Evolutionary conservation across 495 filamentous ascomycete species (phyloP).

Genomic region (Penicillium fimorum): DNA sequence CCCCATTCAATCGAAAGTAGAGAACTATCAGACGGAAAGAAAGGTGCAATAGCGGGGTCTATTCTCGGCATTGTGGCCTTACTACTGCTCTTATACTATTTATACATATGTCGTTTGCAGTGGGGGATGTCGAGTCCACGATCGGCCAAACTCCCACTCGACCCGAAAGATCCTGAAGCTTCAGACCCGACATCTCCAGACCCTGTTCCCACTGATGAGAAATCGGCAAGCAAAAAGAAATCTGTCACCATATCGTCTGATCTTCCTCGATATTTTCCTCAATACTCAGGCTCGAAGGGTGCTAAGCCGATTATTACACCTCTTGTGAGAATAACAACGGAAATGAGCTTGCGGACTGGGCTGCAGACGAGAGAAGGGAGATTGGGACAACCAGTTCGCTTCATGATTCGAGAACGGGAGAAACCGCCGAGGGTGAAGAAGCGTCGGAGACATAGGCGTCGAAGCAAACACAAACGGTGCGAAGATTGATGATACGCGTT

Average conservation of each 20-base stretch:
- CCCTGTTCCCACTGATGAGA: not conserved
- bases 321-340: not conserved
- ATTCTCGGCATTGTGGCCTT: not conserved
- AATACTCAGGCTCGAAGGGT: not conserved
- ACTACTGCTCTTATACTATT: not conserved
- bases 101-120: not conserved
- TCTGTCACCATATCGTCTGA: slow-evolving; percentile 5
- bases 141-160: not conserved
- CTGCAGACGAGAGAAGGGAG: not conserved
- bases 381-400: not conserved
- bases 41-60: slow-evolving; percentile 3
- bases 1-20: not conserved
- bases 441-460: not conserved
- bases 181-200: not conserved
- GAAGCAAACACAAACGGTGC: not conserved
- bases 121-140: not conserved
- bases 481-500: not conserved
- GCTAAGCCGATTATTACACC: not conserved
- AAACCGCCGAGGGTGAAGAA: not conserved
- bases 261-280: slow-evolving; percentile 1
- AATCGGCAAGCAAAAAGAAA: not conserved
- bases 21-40: not conserved
- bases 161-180: not conserved
- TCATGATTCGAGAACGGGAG: not conserved
- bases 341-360: not conserved